Base-by-base conservation (phyloP, 2,329 filamentous ascomycete species). In the Chaetomiaceae sp. region DNA sequence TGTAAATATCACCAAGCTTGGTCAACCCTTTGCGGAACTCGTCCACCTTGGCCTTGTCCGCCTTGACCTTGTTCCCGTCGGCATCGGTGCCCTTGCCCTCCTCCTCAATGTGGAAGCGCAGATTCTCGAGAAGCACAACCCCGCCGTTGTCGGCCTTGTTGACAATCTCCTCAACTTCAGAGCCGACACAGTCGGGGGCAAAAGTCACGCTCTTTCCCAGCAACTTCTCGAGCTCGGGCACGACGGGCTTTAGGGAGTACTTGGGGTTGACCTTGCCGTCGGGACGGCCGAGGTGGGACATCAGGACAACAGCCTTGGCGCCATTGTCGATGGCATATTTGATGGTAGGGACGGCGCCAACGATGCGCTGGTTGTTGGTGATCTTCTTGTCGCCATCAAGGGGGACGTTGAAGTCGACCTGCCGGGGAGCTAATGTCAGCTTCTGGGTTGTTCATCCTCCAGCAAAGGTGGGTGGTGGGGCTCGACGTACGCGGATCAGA, bases 401-500 rank as follows among this genome's bases (percentile, higher is more conserved):
- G 61, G 94, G 94, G 53, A 99, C 95, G 76, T 99, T 99, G 86
- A 99, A 99, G 83, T 99, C 94, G 73, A 99, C 92, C 91, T 96
- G 51, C 23, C 32, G 67, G 47, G 49, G 30, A 10, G 37, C 16
- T 45, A 43, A 21, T 48, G 53, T 67, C 61, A 65, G 66, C 33
- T 40, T 18, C n/a, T 13, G 13, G 18, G 4, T n/a, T 14, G 18
- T 11, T 16, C 20, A 30, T 2, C 13, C 16, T 23, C 20, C 10
- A 44, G 27, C 21, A 43, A 25, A 21, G 13, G 25, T 27, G 18
- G 33, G 38, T 21, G 30, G 13, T 18, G 10, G 18, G 34, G 40
- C 33, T 7, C 3, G 16, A 62, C 88, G 73, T 81, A 95, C 94
- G 69, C 94, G 88, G 73, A 99, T 96, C 67, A 99, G 82, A 74